Percentiles rank a stretch among this genome's conserved stretches.
Evolutionary conservation across 2,329 filamentous ascomycete species (phyloP).

Genomic region (Clarireedia paspali): DNA sequence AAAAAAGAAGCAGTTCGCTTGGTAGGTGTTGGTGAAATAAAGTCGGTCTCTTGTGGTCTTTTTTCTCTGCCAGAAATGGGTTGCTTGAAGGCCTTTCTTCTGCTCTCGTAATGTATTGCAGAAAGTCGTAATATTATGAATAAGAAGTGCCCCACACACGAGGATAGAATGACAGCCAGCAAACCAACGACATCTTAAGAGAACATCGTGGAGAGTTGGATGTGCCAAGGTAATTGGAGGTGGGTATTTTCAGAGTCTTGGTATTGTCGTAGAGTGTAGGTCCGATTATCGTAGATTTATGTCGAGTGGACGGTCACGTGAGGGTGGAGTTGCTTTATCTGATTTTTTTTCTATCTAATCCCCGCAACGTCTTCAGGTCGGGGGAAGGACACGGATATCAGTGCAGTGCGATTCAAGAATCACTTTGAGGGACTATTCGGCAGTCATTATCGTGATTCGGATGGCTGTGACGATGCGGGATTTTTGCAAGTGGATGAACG

Average conservation of each 20-base stretch:
- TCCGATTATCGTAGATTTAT: background rate
- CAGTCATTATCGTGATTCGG: too few relatives aligned
- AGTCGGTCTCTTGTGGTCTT: background rate
- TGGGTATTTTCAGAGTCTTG: background rate
- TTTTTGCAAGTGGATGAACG: too few relatives aligned
- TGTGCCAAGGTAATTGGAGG: background rate
- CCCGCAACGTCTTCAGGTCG: background rate
- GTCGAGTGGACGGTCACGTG: background rate
- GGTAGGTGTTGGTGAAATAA: background rate
- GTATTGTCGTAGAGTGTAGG: background rate
- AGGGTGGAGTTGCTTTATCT: constrained; percentile 1
- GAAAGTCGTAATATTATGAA: constrained; percentile 4
- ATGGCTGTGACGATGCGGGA: too few relatives aligned
- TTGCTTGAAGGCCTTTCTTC: background rate
- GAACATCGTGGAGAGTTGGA: background rate
- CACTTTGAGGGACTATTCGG: background rate
- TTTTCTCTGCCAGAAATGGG: background rate
- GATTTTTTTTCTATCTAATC: background rate
- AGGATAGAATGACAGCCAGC: background rate
- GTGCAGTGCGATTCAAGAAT: background rate
- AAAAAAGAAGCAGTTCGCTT: background rate
- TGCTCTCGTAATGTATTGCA: constrained; percentile 3
- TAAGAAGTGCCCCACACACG: constrained; percentile 1
- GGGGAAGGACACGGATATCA: background rate
- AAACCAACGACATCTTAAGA: background rate